Percentiles rank a stretch among this genome's conserved stretches.
phyloP scores from a whole-genome alignment of 116 monocot genomes.

The Thalassia testudinum region DNA sequence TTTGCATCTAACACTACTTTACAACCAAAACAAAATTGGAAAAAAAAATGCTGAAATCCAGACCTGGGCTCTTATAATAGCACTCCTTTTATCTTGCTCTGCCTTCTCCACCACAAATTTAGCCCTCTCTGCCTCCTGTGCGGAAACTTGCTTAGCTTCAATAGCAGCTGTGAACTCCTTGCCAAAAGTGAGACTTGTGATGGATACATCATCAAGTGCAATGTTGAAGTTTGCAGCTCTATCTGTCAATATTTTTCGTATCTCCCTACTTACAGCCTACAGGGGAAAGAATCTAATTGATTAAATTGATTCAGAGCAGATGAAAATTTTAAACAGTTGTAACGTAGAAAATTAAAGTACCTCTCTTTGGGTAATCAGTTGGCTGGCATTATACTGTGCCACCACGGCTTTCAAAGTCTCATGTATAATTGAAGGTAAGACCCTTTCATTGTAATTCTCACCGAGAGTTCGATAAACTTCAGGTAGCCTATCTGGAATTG shows the following conservation, averaged over 20 bases:
- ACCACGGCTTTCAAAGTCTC: constrained; percentile 95
- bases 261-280: constrained; percentile 90
- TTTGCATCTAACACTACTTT: neutral
- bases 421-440: constrained; percentile 92
- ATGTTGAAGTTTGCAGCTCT: constrained; percentile 84
- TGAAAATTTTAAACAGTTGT: no score
- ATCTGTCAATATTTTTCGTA: constrained; percentile 70
- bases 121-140: constrained; percentile 90
- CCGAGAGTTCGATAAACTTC: constrained; percentile 72
- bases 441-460: constrained; percentile 87
- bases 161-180: constrained; percentile 95
- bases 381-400: constrained; percentile 93
- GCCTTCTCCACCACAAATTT: constrained; percentile 68
- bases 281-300: constrained; percentile 1
- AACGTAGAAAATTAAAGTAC: constrained; percentile 10
- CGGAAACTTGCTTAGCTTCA: constrained; percentile 98
- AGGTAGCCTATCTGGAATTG: constrained; percentile 60
- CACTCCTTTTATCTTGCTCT: constrained; percentile 81
- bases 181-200: constrained; percentile 80
- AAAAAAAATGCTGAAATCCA: neutral
- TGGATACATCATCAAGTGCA: constrained; percentile 93
- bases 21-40: neutral
- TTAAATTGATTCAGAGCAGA: neutral
- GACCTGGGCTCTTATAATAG: constrained; percentile 88
- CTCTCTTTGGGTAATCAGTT: constrained; percentile 96